Percentiles rank a stretch among this genome's conserved stretches.
phyloP scores from a whole-genome alignment of 2,329 filamentous ascomycete species.

The Alternaria longipes region DNA sequence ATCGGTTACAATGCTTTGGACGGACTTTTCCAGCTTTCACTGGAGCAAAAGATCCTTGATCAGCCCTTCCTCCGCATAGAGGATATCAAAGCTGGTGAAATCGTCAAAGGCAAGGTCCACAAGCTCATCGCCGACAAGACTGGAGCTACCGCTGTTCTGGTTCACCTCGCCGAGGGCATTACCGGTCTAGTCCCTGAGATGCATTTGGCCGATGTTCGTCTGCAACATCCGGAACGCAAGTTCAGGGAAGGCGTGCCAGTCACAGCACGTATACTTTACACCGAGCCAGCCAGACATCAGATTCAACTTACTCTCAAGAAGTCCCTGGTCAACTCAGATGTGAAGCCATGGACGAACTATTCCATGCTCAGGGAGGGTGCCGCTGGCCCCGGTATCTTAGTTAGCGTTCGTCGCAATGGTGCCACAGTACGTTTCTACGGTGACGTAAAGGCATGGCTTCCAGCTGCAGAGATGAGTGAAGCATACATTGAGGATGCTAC shows the following conservation, averaged over 20 bases:
- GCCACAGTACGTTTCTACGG: constrained; percentile 95
- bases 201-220: constrained; percentile 85
- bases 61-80: constrained; percentile 92
- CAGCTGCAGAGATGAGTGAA: constrained; percentile 97
- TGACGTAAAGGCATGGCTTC: constrained; percentile 82
- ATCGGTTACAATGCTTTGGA: constrained; percentile 89
- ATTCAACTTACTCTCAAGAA: constrained; percentile 94
- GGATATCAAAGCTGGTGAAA: constrained; percentile 81
- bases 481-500: constrained; percentile 89
- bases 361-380: constrained; percentile 76
- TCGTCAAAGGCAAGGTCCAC: constrained; percentile 84
- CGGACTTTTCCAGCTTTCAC: constrained; percentile 83
- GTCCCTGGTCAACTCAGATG: constrained; percentile 88
- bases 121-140: constrained; percentile 80
- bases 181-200: constrained; percentile 87
- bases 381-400: constrained; percentile 85
- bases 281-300: constrained; percentile 76
- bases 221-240: constrained; percentile 95
- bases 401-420: constrained; percentile 79
- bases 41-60: constrained; percentile 82
- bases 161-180: constrained; percentile 86
- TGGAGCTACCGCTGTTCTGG: constrained; percentile 82
- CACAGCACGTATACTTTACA: constrained; percentile 85
- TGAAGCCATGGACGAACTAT: constrained; percentile 79
- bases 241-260: constrained; percentile 87